Evolutionary conservation across 164 flowering plant genomes (phyloP), one percentile per base, ranked within the genome.

Genomic region (Vitis rupestris): DNA sequence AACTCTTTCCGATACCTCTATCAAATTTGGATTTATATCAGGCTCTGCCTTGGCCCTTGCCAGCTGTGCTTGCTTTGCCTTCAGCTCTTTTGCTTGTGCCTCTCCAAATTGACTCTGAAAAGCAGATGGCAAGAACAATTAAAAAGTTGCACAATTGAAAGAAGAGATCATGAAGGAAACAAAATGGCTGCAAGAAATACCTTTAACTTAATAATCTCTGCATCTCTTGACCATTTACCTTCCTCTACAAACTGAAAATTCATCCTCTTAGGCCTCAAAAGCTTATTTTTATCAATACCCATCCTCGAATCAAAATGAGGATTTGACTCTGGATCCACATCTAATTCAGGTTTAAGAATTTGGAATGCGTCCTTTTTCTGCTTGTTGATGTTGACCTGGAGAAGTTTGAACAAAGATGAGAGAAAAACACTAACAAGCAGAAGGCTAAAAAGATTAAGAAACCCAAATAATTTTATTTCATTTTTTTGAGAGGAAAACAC

Each of bases 281-380:
- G 78, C 79, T 96, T 96, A 65, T 58, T 81, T 74, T 92, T 92
- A 72, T 93, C 76, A 9, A 96, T 83, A 37, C 99, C 99, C 99
- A 96, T 90, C 23, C 80, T 76, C 9, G 78, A 73, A 77, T 96
- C 99, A 83, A 82, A 96, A 75, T 88, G 85, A 66, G 97, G 99
- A 81, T 96, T 93, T 49, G 84, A 79, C 14, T 90, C 94, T 3
- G 90, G 90, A 82, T 93, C 95, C 47, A 86, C 88, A 55, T 93
- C 99, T 69, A 93, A 68, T 52, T 92, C 97, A 70, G 99, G 99
- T 75, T 88, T 91, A 14, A 93, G 88, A 70, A 96, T 93, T 73
- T 90, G 95, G 64, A 96, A 96, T 49, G 98, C 95, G 2, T 96
- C 99, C 67, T 93, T 92, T 67, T 96, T 96, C 84, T 92, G 97